Evolutionary conservation across 1,139 yeast species (phyloP).

Genomic region (Yamadazyma trypodendri): DNA sequence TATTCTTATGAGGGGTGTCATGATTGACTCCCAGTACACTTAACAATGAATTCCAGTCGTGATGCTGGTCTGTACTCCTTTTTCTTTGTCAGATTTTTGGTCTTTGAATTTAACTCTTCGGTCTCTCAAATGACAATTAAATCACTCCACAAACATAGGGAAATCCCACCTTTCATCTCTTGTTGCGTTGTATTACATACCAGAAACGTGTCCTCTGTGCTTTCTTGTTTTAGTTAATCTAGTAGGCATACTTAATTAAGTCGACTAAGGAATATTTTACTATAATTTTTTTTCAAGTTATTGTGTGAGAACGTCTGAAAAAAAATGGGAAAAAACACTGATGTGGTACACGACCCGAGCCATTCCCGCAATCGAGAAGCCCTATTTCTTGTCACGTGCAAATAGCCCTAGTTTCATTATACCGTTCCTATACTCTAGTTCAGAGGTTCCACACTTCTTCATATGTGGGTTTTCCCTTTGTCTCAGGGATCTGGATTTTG

Average conservation of each 20-base stretch:
- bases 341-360: constrained; percentile 2
- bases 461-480: constrained; percentile 62
- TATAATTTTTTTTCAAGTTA: constrained; percentile 3
- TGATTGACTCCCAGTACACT: no score
- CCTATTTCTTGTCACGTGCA: constrained; percentile 3
- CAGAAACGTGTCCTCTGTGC: constrained; percentile 99
- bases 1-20: no score
- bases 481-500: constrained; percentile 63
- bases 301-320: constrained; percentile 4
- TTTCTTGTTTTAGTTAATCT: constrained; percentile 99
- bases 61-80: background rate
- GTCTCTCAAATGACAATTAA: no score
- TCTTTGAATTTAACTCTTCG: background rate
- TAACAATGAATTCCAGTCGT: no score
- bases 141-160: no score
- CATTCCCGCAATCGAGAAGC: constrained; percentile 3
- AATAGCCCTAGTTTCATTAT: background rate
- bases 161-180: background rate
- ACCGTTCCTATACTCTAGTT: background rate
- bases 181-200: constrained; percentile 50
- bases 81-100: background rate
- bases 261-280: constrained; percentile 2
- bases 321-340: constrained; percentile 1
- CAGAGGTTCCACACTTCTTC: constrained; percentile 57
- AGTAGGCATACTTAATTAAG: constrained; percentile 81